Conservation (phyloP, 495 filamentous ascomycete species). For the Penicillium alfredii region DNA sequence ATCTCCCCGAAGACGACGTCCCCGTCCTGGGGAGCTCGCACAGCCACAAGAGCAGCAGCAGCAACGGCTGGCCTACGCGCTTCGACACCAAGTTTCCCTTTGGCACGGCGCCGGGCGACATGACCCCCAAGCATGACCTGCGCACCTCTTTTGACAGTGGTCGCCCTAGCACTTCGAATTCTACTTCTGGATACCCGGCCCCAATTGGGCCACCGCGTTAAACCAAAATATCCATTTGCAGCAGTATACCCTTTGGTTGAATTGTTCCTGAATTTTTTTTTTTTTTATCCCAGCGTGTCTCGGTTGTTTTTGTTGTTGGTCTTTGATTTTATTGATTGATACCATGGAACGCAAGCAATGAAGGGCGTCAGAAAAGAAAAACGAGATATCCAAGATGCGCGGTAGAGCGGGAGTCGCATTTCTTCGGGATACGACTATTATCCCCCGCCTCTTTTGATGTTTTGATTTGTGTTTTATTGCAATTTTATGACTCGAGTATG, state of each 20-base stretch:
- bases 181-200: constrained; percentile 90
- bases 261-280: constrained; percentile 31
- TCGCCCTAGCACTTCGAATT: constrained; percentile 89
- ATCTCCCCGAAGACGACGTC: constrained; percentile 77
- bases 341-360: constrained; percentile 38
- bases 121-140: constrained; percentile 72
- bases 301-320: constrained; percentile 20
- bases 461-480: no score
- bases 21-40: constrained; percentile 54
- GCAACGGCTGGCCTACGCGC: constrained; percentile 56
- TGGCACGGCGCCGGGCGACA: constrained; percentile 67
- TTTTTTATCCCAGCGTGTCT: constrained; percentile 20
- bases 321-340: constrained; percentile 33
- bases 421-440: no score
- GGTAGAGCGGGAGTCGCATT: constrained; percentile 18
- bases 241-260: constrained; percentile 54
- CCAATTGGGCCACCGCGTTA: constrained; percentile 83
- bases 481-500: no score
- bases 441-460: no score
- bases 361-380: constrained; percentile 30
- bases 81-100: constrained; percentile 61
- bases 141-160: constrained; percentile 83
- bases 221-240: constrained; percentile 54
- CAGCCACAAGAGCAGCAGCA: constrained; percentile 53
- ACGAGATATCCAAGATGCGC: constrained; percentile 32